A percentile compares a stretch with the other conserved stretches of the same genome.
These are phyloP conservation scores for Dipodascopsis uninucleata DNA, from an alignment of 805 yeast genomes.

Conservation along the genomic window DNA sequence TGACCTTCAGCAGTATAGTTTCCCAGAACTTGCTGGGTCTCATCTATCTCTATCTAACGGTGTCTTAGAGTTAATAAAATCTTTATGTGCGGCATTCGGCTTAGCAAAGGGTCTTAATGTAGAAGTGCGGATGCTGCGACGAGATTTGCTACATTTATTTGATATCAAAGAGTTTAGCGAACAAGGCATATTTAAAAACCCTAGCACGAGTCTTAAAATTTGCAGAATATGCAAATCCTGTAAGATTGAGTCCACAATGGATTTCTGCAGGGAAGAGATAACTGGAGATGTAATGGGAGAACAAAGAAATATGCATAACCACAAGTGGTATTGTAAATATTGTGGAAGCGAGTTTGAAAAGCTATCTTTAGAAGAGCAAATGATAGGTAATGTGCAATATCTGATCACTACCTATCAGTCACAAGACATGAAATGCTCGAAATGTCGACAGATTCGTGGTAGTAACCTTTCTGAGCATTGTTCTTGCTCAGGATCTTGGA, in stretches of 20 bases:
- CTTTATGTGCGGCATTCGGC: slow-evolving; percentile 64
- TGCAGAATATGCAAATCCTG: slow-evolving; percentile 79
- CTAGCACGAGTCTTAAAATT: slow-evolving; percentile 64
- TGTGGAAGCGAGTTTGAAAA: slow-evolving; percentile 66
- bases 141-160: slow-evolving; percentile 65
- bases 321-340: slow-evolving; percentile 59
- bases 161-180: slow-evolving; percentile 82
- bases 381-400: slow-evolving; percentile 61
- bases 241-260: slow-evolving; percentile 67
- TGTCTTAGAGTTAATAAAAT: slow-evolving; percentile 73
- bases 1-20: slow-evolving; percentile 59
- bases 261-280: slow-evolving; percentile 69
- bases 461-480: slow-evolving; percentile 73
- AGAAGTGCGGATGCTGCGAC: slow-evolving; percentile 71
- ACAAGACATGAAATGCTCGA: slow-evolving; percentile 79
- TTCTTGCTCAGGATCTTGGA: slow-evolving; percentile 85
- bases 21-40: slow-evolving; percentile 77
- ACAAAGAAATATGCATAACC: slow-evolving; percentile 7
- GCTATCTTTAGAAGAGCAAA: slow-evolving; percentile 70
- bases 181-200: slow-evolving; percentile 68
- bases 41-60: slow-evolving; percentile 60
- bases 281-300: not conserved
- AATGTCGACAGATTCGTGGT: slow-evolving; percentile 65
- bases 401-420: slow-evolving; percentile 56
- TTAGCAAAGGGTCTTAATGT: slow-evolving; percentile 60